These are phyloP conservation scores for Rhypophila decipiens DNA, from an alignment of 495 filamentous ascomycete genomes.

Conservation along the genomic window DNA sequence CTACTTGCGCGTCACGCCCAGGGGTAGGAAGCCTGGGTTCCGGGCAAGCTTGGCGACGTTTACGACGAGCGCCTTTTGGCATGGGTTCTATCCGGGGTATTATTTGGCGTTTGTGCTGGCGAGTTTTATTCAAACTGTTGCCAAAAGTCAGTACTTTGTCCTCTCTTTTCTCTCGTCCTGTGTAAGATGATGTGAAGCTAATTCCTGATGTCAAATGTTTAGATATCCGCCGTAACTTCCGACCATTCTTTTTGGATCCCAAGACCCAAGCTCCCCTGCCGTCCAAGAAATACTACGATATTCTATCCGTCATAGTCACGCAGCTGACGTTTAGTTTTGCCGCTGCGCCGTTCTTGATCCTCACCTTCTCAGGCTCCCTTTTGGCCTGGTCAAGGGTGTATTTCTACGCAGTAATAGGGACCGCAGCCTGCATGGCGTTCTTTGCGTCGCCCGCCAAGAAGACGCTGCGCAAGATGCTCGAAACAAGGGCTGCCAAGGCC, in stretches of 20 bases:
- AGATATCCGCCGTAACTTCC: slow-evolving; percentile 85
- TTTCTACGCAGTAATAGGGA: slow-evolving; percentile 73
- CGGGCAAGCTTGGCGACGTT: slow-evolving; percentile 92
- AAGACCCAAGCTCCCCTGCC: slow-evolving; percentile 55
- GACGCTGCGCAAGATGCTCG: slow-evolving; percentile 52
- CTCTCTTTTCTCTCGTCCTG: too few relatives aligned
- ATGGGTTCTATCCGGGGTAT: slow-evolving; percentile 96
- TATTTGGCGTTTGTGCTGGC: slow-evolving; percentile 87
- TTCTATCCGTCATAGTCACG: slow-evolving; percentile 70
- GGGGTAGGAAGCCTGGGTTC: slow-evolving; percentile 94
- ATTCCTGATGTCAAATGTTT: too few relatives aligned
- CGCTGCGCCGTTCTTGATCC: slow-evolving; percentile 75
- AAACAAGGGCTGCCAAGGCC: slow-evolving; percentile 44
- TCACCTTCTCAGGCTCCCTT: slow-evolving; percentile 60
- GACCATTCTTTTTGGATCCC: slow-evolving; percentile 86
- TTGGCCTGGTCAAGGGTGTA: slow-evolving; percentile 79
- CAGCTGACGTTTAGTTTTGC: slow-evolving; percentile 80
- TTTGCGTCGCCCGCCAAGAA: slow-evolving; percentile 73
- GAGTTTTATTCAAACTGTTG: slow-evolving; percentile 82
- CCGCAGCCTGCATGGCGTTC: slow-evolving; percentile 57
- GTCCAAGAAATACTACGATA: slow-evolving; percentile 80
- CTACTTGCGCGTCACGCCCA: slow-evolving; percentile 90
- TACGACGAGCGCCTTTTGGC: slow-evolving; percentile 90
- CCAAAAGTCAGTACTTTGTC: slow-evolving; percentile 73
- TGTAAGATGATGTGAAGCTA: too few relatives aligned